Conservation (phyloP, 306 rosid genomes). For the Alnus glutinosa region DNA sequence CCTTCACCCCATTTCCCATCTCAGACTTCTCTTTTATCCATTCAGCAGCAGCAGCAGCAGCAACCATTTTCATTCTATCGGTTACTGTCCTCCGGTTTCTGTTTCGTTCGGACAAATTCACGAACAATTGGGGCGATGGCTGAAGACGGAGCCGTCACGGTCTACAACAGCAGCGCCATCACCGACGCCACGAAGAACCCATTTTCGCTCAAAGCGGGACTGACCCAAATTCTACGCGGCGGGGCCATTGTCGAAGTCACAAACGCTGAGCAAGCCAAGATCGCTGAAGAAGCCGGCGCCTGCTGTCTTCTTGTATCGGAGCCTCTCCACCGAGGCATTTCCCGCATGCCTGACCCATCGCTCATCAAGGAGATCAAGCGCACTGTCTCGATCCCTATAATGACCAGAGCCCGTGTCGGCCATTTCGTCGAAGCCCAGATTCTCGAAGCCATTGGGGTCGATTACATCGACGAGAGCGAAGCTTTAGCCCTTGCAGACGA, state of each 20-base stretch:
- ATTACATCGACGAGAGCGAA: slow-evolving; percentile 76
- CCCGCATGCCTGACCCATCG: slow-evolving; percentile 65
- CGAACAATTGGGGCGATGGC: slow-evolving; percentile 45
- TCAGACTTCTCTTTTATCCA: neutral
- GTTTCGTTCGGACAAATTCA: slow-evolving; percentile 26
- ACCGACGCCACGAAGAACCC: slow-evolving; percentile 46
- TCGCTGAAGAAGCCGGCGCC: slow-evolving; percentile 76
- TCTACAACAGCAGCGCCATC: slow-evolving; percentile 50
- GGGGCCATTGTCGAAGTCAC: slow-evolving; percentile 66
- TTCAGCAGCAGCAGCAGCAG: neutral
- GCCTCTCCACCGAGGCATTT: slow-evolving; percentile 28
- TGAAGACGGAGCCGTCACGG: slow-evolving; percentile 50
- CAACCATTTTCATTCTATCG: neutral
- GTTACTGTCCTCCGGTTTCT: neutral
- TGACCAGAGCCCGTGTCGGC: slow-evolving; percentile 64
- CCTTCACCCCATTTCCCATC: neutral
- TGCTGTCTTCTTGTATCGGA: slow-evolving; percentile 52
- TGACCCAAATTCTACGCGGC: slow-evolving; percentile 57
- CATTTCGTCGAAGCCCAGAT: slow-evolving; percentile 91
- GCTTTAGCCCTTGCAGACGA: slow-evolving; percentile 52
- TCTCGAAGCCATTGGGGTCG: slow-evolving; percentile 60
- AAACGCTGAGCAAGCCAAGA: slow-evolving; percentile 51
- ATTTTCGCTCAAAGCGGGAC: slow-evolving; percentile 42
- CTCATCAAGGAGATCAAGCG: slow-evolving; percentile 57
- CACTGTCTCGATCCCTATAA: slow-evolving; percentile 54